A percentile compares a stretch with the other conserved stretches of the same genome.
Conservation (phyloP, 306 rosid genomes). For the Cicer chorassanicum region DNA sequence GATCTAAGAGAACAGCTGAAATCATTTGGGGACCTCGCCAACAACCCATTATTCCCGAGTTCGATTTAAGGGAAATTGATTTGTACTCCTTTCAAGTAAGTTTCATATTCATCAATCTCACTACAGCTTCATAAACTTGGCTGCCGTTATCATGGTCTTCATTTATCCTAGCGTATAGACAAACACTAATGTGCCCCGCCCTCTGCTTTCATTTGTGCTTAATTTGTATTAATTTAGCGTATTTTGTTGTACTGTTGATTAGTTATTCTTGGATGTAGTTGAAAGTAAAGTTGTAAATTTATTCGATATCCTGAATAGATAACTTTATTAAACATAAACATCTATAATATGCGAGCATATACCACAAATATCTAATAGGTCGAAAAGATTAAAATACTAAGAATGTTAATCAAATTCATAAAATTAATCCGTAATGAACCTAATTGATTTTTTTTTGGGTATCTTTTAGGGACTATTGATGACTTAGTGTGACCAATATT, state of each 20-base stretch:
- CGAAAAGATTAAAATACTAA: neutral
- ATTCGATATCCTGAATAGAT: neutral
- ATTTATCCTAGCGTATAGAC: neutral
- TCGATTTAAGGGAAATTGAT: conserved; percentile 83
- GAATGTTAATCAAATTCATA: conserved; percentile 19
- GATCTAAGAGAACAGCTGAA: conserved; percentile 90
- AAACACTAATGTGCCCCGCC: too few relatives aligned
- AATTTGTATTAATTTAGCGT: too few relatives aligned
- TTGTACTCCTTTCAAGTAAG: conserved; percentile 91
- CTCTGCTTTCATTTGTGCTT: too few relatives aligned
- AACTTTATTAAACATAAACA: neutral
- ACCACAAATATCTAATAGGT: neutral
- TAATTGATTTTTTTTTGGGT: neutral
- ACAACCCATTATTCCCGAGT: conserved; percentile 61
- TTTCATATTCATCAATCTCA: neutral
- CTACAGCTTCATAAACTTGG: neutral
- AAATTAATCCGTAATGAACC: neutral
- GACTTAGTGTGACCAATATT: conserved; percentile 38
- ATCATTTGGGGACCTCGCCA: conserved; percentile 81
- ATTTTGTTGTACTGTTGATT: too few relatives aligned
- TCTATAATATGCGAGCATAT: neutral
- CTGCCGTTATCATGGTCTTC: neutral
- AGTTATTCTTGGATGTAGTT: too few relatives aligned
- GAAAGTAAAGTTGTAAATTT: too few relatives aligned
- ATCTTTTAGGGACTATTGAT: conserved; percentile 13